Percentiles rank a stretch among this genome's conserved stretches.
These are phyloP conservation scores for Dipodascopsis uninucleata DNA, from an alignment of 805 yeast species.

Conservation along the genomic window DNA sequence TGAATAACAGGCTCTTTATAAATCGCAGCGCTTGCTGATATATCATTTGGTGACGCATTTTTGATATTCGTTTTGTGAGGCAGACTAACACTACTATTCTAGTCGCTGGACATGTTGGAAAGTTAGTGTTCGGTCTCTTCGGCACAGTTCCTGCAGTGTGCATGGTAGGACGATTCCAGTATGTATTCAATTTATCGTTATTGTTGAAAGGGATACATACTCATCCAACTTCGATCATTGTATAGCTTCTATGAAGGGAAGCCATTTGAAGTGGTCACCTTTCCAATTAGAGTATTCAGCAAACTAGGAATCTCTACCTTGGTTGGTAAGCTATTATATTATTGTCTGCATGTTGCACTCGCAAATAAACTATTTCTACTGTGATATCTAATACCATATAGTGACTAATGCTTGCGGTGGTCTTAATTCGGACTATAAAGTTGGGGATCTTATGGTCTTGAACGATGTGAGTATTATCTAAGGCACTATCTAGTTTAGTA, in stretches of 20 bases:
- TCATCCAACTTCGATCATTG: not conserved
- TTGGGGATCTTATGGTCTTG: constrained; percentile 90
- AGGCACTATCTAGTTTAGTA: not conserved
- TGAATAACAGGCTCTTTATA: not conserved
- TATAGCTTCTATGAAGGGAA: constrained; percentile 71
- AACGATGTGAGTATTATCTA: constrained; percentile 46
- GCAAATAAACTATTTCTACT: constrained; percentile 2
- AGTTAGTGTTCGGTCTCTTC: constrained; percentile 71
- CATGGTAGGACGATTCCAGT: constrained; percentile 89
- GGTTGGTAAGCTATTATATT: constrained; percentile 43
- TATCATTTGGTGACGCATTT: not conserved
- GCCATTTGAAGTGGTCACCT: constrained; percentile 72
- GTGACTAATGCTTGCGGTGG: constrained; percentile 97
- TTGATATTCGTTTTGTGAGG: too few relatives aligned
- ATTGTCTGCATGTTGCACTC: not conserved
- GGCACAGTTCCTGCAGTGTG: constrained; percentile 80
- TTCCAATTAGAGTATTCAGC: constrained; percentile 76
- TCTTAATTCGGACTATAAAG: constrained; percentile 56
- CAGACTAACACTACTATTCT: too few relatives aligned
- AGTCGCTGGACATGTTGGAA: constrained; percentile 88
- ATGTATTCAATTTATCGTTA: constrained; percentile 14
- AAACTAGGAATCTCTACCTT: constrained; percentile 57
- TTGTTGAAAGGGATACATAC: not conserved
- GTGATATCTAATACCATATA: not conserved
- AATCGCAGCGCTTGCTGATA: not conserved